Percentiles rank a stretch among this genome's conserved stretches.
Evolutionary conservation across 257 asterid species (phyloP).

Genomic region (Capsicum baccatum): DNA sequence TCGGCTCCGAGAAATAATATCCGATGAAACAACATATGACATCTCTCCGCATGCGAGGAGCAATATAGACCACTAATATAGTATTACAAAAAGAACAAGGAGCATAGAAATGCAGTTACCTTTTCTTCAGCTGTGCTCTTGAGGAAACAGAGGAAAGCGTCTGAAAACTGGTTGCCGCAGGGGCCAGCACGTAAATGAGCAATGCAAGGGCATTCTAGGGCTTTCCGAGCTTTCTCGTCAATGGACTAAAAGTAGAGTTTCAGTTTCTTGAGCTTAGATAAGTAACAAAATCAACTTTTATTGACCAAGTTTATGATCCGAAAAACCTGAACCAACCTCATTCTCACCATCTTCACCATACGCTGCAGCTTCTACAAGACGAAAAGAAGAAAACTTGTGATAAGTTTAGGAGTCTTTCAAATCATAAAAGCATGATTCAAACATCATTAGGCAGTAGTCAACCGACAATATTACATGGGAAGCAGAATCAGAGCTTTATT

Average conservation of each 20-base stretch:
- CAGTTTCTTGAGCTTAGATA: slow-evolving; percentile 21
- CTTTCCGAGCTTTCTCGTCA: slow-evolving; percentile 78
- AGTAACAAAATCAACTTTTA: slow-evolving; percentile 10
- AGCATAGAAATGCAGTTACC: slow-evolving; percentile 29
- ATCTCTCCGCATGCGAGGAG: background rate
- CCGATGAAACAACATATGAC: background rate
- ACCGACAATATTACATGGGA: background rate
- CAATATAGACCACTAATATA: background rate
- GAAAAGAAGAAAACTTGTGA: background rate
- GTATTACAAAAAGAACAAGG: background rate
- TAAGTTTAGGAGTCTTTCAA: background rate
- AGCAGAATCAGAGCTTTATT: background rate
- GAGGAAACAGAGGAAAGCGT: slow-evolving; percentile 87
- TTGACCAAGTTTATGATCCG: background rate
- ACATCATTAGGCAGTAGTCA: background rate
- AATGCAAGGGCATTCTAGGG: slow-evolving; percentile 81
- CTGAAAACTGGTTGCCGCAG: slow-evolving; percentile 81
- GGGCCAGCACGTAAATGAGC: slow-evolving; percentile 75
- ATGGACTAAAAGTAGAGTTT: slow-evolving; percentile 42
- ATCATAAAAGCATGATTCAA: background rate
- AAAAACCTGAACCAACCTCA: slow-evolving; percentile 38
- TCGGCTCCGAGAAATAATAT: background rate
- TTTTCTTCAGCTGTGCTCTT: slow-evolving; percentile 88
- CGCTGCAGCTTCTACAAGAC: slow-evolving; percentile 71
- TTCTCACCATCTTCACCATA: slow-evolving; percentile 58